Conservation (phyloP, 2,329 filamentous ascomycete genomes). For the Hirsutella thompsonii region DNA sequence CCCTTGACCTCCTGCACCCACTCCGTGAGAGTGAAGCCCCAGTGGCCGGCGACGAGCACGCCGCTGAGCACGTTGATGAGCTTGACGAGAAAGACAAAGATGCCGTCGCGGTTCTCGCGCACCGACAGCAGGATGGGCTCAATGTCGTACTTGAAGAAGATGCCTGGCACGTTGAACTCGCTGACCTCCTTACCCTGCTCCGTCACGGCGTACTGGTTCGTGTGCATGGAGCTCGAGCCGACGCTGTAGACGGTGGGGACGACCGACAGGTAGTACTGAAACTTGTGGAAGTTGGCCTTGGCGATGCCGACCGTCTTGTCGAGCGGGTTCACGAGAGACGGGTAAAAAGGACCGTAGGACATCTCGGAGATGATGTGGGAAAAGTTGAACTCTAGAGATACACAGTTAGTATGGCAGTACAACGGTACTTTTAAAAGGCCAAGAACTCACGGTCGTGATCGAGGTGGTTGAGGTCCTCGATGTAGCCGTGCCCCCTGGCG, state of each 20-base stretch:
- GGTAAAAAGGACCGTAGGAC: constrained; percentile 95
- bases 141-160: constrained; percentile 99
- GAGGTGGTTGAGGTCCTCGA: constrained; percentile 63
- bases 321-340: constrained; percentile 83
- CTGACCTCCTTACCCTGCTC: constrained; percentile 64
- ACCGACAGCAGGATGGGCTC: constrained; percentile 86
- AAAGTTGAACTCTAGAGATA: constrained; percentile 74
- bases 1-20: constrained; percentile 52
- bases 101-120: constrained; percentile 63
- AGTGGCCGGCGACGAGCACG: constrained; percentile 85
- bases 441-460: constrained; percentile 75
- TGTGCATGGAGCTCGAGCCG: constrained; percentile 56
- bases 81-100: constrained; percentile 65
- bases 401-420: not conserved
- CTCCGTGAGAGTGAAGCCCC: constrained; percentile 76
- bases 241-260: constrained; percentile 89
- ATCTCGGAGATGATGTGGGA: constrained; percentile 92
- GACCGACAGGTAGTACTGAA: constrained; percentile 93
- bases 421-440: no score
- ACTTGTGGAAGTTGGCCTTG: constrained; percentile 76
- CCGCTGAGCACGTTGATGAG: constrained; percentile 85
- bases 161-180: constrained; percentile 64
- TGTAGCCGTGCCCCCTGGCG: constrained; percentile 88
- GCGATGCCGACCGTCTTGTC: constrained; percentile 77
- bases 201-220: constrained; percentile 96